Percentiles rank a stretch among this genome's conserved stretches.
phyloP scores from a whole-genome alignment of 371 early-diverging fungal species.

The Dichotomocladium elegans region DNA sequence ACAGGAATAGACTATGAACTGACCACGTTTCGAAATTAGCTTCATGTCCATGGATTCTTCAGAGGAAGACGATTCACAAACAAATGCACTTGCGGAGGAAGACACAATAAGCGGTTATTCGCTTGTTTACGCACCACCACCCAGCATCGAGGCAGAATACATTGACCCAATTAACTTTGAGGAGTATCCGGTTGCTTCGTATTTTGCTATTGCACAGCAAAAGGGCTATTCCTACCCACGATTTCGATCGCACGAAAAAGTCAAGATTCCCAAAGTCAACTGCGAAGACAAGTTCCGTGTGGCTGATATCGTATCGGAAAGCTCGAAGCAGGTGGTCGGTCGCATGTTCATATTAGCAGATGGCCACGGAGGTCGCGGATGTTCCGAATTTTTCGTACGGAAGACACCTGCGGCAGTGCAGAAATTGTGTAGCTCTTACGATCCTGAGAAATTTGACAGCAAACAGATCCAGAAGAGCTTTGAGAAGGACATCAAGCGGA shows the following conservation, averaged over 20 bases:
- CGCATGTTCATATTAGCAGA: constrained; percentile 61
- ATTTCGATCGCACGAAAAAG: constrained; percentile 51
- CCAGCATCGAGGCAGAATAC: constrained; percentile 30
- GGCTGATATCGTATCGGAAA: constrained; percentile 35
- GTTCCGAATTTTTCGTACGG: constrained; percentile 58
- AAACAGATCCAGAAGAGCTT: constrained; percentile 35
- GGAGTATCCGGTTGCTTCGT: constrained; percentile 39
- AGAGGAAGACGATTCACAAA: constrained; percentile 17
- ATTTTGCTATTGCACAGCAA: constrained; percentile 61
- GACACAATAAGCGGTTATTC: constrained; percentile 42
- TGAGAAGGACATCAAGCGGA: constrained; percentile 46
- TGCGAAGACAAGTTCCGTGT: constrained; percentile 65
- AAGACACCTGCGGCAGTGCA: constrained; percentile 51
- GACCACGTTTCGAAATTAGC: not conserved
- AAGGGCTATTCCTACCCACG: constrained; percentile 64
- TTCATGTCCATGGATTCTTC: constrained; percentile 19
- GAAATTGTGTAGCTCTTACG: constrained; percentile 43
- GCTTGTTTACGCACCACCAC: constrained; percentile 30
- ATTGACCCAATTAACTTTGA: constrained; percentile 35
- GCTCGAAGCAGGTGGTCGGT: constrained; percentile 25
- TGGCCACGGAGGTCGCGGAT: constrained; percentile 65
- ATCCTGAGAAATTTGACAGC: constrained; percentile 30
- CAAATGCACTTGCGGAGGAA: constrained; percentile 19
- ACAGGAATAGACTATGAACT: not conserved
- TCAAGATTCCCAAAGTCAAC: constrained; percentile 53